phyloP scores from a whole-genome alignment of 805 yeast genomes.

The Kodamaea sagamina region DNA sequence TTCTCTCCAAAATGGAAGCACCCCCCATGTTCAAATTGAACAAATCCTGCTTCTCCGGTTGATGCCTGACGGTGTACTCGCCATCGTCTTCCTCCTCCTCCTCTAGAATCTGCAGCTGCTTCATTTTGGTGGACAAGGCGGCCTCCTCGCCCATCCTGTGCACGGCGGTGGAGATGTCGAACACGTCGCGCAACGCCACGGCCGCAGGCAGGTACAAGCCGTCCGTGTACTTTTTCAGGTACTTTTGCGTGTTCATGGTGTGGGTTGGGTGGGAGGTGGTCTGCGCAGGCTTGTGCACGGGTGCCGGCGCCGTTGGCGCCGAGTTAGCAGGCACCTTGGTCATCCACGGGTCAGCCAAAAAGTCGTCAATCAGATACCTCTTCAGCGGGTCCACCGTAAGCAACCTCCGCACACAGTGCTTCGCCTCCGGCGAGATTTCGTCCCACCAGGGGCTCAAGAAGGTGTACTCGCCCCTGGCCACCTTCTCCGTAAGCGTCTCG shows the following conservation, averaged over 20 bases:
- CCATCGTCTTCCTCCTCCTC: constrained; percentile 39
- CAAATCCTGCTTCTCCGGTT: constrained; percentile 23
- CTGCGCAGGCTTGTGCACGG: constrained; percentile 10
- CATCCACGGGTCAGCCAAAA: constrained; percentile 79
- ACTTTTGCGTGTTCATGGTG: constrained; percentile 21
- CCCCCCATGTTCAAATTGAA: constrained; percentile 52
- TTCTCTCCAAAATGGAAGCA: constrained; percentile 55
- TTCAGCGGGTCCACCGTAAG: constrained; percentile 69
- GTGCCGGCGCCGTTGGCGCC: constrained; percentile 8
- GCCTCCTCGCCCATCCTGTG: constrained; percentile 77
- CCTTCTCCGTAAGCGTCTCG: constrained; percentile 72
- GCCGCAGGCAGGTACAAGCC: constrained; percentile 69
- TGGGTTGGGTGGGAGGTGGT: constrained; percentile 30
- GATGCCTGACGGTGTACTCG: constrained; percentile 12
- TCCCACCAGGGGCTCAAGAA: constrained; percentile 90
- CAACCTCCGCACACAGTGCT: constrained; percentile 64
- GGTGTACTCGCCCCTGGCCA: constrained; percentile 75
- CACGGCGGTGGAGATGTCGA: constrained; percentile 83
- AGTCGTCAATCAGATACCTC: constrained; percentile 71
- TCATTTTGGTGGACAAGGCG: constrained; percentile 29
- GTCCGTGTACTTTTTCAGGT: constrained; percentile 27
- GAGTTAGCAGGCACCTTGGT: constrained; percentile 13
- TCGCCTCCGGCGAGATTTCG: constrained; percentile 69
- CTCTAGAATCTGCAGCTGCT: constrained; percentile 23
- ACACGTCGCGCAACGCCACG: constrained; percentile 80